A percentile compares a stretch with the other conserved stretches of the same genome.
These are phyloP conservation scores for Cladobotryum mycophilum DNA, from an alignment of 2,329 filamentous ascomycete species.

Conservation along the genomic window DNA sequence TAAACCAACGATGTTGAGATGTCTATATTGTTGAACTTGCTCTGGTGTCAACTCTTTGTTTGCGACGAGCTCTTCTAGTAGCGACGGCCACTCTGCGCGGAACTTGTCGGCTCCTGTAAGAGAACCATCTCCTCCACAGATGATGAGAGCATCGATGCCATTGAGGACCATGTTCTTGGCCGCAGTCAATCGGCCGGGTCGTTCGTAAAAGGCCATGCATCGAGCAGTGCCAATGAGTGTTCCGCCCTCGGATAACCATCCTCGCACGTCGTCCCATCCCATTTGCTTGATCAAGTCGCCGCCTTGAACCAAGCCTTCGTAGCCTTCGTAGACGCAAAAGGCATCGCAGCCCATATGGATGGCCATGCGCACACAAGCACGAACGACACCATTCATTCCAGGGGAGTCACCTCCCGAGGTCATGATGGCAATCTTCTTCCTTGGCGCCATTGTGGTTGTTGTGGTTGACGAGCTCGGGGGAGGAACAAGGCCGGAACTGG, in stretches of 20 bases:
- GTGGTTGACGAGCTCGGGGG: conserved; percentile 13
- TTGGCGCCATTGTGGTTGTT: conserved; percentile 39
- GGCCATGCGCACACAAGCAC: conserved; percentile 85
- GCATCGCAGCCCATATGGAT: conserved; percentile 77
- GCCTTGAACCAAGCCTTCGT: conserved; percentile 88
- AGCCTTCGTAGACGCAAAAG: conserved; percentile 85
- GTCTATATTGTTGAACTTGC: conserved; percentile 69
- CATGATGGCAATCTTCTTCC: conserved; percentile 78
- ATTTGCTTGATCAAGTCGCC: conserved; percentile 83
- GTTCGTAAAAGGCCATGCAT: conserved; percentile 87
- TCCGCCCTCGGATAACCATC: conserved; percentile 88
- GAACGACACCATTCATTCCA: conserved; percentile 88
- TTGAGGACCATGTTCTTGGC: conserved; percentile 92
- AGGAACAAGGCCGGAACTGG: conserved; percentile 8
- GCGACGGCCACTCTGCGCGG: conserved; percentile 81
- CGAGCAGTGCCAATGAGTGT: conserved; percentile 94
- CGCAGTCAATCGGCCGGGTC: conserved; percentile 72
- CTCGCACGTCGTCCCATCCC: conserved; percentile 88
- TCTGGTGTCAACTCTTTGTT: conserved; percentile 63
- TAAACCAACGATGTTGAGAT: conserved; percentile 92
- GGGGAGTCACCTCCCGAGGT: conserved; percentile 92
- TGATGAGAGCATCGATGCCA: conserved; percentile 92
- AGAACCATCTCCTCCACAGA: conserved; percentile 94
- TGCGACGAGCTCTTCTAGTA: conserved; percentile 77
- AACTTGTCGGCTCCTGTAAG: conserved; percentile 94